phyloP scores from a whole-genome alignment of 139 green algal genomes.

The Pleodorina starrii region DNA sequence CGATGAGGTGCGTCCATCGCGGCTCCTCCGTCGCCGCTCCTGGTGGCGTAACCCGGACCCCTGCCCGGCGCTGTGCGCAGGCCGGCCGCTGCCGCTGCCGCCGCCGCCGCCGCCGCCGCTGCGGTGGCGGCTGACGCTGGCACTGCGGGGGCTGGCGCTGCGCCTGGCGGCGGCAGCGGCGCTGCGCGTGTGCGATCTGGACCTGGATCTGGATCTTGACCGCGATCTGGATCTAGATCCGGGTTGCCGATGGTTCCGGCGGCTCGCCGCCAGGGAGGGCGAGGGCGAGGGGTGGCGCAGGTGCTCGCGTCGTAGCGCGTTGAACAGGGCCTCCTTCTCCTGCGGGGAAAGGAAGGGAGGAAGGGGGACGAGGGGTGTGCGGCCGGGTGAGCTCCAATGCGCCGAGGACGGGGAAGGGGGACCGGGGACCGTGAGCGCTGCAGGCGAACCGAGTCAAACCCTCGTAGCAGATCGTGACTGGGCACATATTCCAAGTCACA shows the following conservation, averaged over 20 bases:
- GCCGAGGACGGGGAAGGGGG: too few relatives aligned
- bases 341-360: too few relatives aligned
- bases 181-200: not conserved
- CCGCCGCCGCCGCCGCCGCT: not conserved
- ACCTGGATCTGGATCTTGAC: not conserved
- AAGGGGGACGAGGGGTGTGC: too few relatives aligned
- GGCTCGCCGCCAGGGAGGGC: not conserved
- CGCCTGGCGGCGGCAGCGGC: not conserved
- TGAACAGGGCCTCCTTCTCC: not conserved
- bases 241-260: not conserved
- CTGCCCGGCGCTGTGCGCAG: not conserved
- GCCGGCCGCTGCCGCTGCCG: not conserved
- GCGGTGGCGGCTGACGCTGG: not conserved
- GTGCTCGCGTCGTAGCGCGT: not conserved
- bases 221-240: conserved; percentile 6
- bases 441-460: too few relatives aligned
- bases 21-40: too few relatives aligned
- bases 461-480: too few relatives aligned
- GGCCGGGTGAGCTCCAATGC: too few relatives aligned
- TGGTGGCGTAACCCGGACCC: too few relatives aligned
- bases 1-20: not conserved
- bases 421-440: too few relatives aligned
- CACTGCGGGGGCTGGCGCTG: conserved; percentile 1
- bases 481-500: too few relatives aligned
- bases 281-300: not conserved